Evolutionary conservation across 2,329 filamentous ascomycete species (phyloP).

Genomic region (Stagonosporopsis vannaccii): DNA sequence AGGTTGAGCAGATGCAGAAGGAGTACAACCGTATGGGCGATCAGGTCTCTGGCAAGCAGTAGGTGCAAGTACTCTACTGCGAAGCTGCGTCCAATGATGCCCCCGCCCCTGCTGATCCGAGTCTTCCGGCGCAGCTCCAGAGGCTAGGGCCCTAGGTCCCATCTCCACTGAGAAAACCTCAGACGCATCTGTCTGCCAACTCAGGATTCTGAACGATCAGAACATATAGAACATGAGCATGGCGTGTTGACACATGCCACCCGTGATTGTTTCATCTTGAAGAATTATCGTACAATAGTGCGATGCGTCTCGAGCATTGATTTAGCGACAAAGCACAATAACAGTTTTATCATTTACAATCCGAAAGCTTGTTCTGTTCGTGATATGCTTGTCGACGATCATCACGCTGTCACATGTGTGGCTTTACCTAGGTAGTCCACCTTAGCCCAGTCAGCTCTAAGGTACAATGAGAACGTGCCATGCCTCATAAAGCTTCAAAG

Average conservation of each 20-base stretch:
- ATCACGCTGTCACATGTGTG: conserved; percentile 8
- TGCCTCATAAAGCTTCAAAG: background rate
- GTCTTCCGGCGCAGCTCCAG: conserved; percentile 16
- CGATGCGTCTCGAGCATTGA: conserved; percentile 5
- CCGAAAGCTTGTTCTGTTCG: background rate
- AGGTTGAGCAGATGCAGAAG: conserved; percentile 79
- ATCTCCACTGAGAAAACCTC: background rate
- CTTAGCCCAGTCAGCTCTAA: background rate
- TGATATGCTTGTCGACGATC: background rate
- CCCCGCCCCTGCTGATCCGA: conserved; percentile 21
- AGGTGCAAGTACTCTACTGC: conserved; percentile 14
- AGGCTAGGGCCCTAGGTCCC: conserved; percentile 16
- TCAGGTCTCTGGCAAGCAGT: conserved; percentile 71
- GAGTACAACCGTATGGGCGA: conserved; percentile 90
- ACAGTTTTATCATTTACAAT: background rate
- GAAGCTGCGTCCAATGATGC: conserved; percentile 18
- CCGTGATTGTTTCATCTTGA: conserved; percentile 7
- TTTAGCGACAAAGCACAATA: background rate
- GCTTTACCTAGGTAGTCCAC: background rate
- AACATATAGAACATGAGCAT: background rate
- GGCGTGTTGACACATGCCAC: conserved; percentile 3
- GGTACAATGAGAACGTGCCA: background rate
- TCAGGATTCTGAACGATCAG: background rate
- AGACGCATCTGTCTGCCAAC: background rate
- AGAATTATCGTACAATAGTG: conserved; percentile 7